Evolutionary conservation across 2,329 filamentous ascomycete genomes (phyloP).

Genomic region (Ceratocystis papillata): DNA sequence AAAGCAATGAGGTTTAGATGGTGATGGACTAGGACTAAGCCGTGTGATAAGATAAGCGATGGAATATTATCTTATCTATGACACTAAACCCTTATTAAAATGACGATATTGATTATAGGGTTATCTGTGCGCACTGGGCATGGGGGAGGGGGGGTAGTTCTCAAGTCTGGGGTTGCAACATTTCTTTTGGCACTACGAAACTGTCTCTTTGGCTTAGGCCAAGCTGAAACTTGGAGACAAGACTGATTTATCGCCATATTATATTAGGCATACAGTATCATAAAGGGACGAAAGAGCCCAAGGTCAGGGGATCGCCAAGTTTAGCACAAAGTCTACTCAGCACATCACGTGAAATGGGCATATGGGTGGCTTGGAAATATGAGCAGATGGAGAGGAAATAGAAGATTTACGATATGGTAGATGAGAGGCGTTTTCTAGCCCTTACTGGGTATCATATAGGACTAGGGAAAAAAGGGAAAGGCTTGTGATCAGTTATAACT

Average conservation of each 20-base stretch:
- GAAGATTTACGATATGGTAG: too few species aligned
- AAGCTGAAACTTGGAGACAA: not conserved
- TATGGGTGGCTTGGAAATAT: not conserved
- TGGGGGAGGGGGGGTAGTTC: not conserved
- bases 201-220: not conserved
- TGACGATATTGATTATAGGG: not conserved
- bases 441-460: too few species aligned
- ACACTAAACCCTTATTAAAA: not conserved
- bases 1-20: not conserved
- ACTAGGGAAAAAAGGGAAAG: not conserved
- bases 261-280: not conserved
- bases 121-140: not conserved
- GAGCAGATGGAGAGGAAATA: not conserved
- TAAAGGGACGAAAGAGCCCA: not conserved
- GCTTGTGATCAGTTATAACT: not conserved
- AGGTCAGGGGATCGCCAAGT: not conserved
- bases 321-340: not conserved
- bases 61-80: not conserved
- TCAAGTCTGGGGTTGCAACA: not conserved
- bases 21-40: too few species aligned
- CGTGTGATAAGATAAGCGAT: conserved; percentile 1
- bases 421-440: not conserved
- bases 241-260: not conserved
- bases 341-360: not conserved
- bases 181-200: not conserved